Percentiles rank a stretch among this genome's conserved stretches.
Conservation (phyloP, 2,329 filamentous ascomycete genomes). For the Dothistroma pini region DNA sequence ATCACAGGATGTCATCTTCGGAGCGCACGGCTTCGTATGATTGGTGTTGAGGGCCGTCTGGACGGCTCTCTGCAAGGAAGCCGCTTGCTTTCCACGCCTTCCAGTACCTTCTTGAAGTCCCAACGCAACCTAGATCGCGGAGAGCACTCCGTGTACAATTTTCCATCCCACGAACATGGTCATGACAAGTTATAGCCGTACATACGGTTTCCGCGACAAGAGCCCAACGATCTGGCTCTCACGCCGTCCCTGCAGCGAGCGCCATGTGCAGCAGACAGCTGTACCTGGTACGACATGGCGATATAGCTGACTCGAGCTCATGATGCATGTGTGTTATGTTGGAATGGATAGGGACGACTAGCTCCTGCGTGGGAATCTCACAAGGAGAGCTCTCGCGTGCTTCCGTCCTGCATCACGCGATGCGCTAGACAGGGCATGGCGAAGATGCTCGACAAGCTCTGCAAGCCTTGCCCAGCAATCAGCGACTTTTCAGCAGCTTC, state of each 20-base stretch:
- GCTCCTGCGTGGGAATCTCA: neutral
- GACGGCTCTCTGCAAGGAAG: neutral
- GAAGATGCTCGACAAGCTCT: constrained; percentile 10
- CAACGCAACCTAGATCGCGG: neutral
- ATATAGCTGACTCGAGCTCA: neutral
- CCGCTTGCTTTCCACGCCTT: neutral
- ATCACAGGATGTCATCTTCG: neutral
- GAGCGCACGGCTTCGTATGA: neutral
- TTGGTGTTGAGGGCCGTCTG: neutral
- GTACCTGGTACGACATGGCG: neutral
- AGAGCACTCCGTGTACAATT: neutral
- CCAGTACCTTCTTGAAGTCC: neutral
- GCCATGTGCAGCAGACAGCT: neutral
- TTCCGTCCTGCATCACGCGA: constrained; percentile 13
- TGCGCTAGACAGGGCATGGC: constrained; percentile 9
- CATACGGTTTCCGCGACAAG: neutral
- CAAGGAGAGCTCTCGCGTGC: constrained; percentile 15
- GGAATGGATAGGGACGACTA: neutral
- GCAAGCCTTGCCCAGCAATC: constrained; percentile 11
- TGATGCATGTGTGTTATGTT: neutral
- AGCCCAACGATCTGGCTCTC: neutral
- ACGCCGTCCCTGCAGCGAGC: neutral
- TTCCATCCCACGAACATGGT: neutral
- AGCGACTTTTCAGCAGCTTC: constrained; percentile 3
- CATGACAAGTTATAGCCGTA: neutral